phyloP scores from a whole-genome alignment of 2,329 filamentous ascomycete species.

The Sporothrix sp. region DNA sequence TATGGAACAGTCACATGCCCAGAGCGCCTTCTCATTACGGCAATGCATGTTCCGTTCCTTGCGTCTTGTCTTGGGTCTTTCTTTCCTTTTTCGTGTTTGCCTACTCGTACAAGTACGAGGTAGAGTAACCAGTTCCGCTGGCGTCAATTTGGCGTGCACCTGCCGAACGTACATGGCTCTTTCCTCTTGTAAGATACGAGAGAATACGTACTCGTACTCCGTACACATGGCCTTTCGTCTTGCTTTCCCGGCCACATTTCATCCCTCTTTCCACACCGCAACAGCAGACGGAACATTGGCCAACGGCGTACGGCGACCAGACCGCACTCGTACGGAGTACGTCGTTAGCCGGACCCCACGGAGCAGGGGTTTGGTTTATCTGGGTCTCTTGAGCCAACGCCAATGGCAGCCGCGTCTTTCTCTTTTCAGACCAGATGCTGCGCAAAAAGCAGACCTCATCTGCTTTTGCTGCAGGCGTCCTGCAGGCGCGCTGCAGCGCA shows the following conservation, averaged over 20 bases:
- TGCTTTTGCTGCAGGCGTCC: conserved; percentile 6
- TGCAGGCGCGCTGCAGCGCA: not conserved
- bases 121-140: too few relatives aligned
- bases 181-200: not conserved
- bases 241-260: too few relatives aligned
- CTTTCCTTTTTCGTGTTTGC: not conserved
- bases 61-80: not conserved
- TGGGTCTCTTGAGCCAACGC: not conserved
- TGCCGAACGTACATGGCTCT: not conserved
- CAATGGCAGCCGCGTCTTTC: not conserved
- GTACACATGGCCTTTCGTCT: too few relatives aligned
- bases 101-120: not conserved
- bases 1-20: too few relatives aligned
- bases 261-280: too few relatives aligned
- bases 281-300: too few relatives aligned
- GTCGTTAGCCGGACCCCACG: too few relatives aligned
- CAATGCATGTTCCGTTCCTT: not conserved
- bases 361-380: too few relatives aligned
- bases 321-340: too few relatives aligned
- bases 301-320: too few relatives aligned
- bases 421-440: not conserved
- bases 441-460: not conserved
- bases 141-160: too few relatives aligned
- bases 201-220: too few relatives aligned
- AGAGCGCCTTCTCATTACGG: conserved; percentile 2